phyloP scores from a whole-genome alignment of 2,329 filamentous ascomycete genomes.

The Fusarium tanahbumbuense region DNA sequence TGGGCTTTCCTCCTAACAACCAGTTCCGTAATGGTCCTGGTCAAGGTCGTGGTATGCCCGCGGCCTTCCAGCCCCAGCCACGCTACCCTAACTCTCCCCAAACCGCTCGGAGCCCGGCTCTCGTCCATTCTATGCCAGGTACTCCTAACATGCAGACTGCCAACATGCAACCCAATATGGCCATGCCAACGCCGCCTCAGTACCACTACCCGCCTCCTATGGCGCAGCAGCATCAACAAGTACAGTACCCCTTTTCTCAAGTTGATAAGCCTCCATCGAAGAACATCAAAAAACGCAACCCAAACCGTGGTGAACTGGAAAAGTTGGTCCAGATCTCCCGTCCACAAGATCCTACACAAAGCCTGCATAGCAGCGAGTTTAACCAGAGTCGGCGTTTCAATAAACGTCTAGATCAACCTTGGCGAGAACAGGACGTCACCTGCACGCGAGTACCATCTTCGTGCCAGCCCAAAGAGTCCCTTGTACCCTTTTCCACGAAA shows the following conservation, averaged over 20 bases:
- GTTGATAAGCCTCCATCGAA: conserved; percentile 54
- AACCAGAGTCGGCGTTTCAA: conserved; percentile 57
- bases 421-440: conserved; percentile 45
- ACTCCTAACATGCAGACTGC: conserved; percentile 76
- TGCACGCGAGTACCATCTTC: conserved; percentile 39
- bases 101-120: conserved; percentile 72
- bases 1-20: conserved; percentile 58
- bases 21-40: conserved; percentile 57
- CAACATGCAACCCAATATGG: conserved; percentile 66
- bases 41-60: conserved; percentile 65
- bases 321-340: conserved; percentile 57
- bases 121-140: conserved; percentile 73
- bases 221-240: conserved; percentile 71
- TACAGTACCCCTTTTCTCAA: conserved; percentile 62
- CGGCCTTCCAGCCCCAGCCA: conserved; percentile 59
- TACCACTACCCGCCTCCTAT: conserved; percentile 71
- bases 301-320: conserved; percentile 59
- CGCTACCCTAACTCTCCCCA: conserved; percentile 71
- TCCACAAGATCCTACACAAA: conserved; percentile 53
- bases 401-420: conserved; percentile 58
- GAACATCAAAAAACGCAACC: conserved; percentile 58
- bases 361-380: conserved; percentile 50
- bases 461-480: conserved; percentile 24
- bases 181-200: conserved; percentile 71
- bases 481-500: conserved; percentile 20